These are phyloP conservation scores for Neonectria punicea DNA, from an alignment of 2,329 filamentous ascomycete species.

Conservation along the genomic window DNA sequence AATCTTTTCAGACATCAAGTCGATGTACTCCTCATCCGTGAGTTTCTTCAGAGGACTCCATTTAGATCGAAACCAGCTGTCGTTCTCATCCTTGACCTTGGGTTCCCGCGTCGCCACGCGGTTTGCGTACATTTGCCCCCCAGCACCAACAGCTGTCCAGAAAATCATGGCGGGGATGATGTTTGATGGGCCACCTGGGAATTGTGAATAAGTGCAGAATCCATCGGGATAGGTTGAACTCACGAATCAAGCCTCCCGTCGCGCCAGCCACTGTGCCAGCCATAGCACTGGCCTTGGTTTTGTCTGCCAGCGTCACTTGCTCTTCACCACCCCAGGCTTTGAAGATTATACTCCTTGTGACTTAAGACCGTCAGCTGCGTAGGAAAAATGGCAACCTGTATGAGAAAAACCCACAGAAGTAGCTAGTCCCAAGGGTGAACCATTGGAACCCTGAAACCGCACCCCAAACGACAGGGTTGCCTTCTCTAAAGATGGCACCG, in stretches of 20 bases:
- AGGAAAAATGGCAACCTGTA: not conserved
- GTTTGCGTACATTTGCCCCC: slow-evolving; percentile 53
- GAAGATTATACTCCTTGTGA: slow-evolving; percentile 59
- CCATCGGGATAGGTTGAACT: slow-evolving; percentile 39
- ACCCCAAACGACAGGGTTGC: slow-evolving; percentile 76
- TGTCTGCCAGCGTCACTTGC: slow-evolving; percentile 66
- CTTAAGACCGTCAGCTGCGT: slow-evolving; percentile 47
- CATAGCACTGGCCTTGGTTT: slow-evolving; percentile 73
- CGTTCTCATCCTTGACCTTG: slow-evolving; percentile 52
- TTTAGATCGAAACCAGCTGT: slow-evolving; percentile 64
- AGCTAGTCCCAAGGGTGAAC: slow-evolving; percentile 80
- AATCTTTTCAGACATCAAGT: slow-evolving; percentile 76
- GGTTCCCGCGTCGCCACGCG: slow-evolving; percentile 37
- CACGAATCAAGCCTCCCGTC: slow-evolving; percentile 66
- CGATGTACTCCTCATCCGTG: slow-evolving; percentile 77
- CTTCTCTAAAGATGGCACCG: slow-evolving; percentile 76
- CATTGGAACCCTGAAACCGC: slow-evolving; percentile 81
- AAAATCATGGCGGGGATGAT: slow-evolving; percentile 63
- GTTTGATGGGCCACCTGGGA: slow-evolving; percentile 61
- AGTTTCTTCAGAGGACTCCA: slow-evolving; percentile 79
- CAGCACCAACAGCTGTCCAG: slow-evolving; percentile 56
- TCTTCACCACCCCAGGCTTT: slow-evolving; percentile 62
- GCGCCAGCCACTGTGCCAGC: slow-evolving; percentile 77
- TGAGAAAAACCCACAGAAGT: slow-evolving; percentile 69
- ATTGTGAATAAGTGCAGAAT: slow-evolving; percentile 28